Conservation (phyloP, 768 basidiomycete genomes). For the Podaxis sp. region DNA sequence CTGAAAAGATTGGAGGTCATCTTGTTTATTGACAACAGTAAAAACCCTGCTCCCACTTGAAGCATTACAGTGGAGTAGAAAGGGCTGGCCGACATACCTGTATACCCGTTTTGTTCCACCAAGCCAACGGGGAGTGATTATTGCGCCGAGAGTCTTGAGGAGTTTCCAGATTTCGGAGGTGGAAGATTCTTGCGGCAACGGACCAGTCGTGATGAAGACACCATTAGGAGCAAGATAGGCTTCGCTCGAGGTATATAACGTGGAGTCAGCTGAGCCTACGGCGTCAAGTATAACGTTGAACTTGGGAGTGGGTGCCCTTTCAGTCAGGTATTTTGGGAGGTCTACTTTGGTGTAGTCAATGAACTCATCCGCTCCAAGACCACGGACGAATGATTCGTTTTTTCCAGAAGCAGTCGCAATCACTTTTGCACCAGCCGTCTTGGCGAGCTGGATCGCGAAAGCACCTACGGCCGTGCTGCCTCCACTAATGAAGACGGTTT, state of each 20-base stretch:
- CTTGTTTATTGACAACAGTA: slow-evolving; percentile 27
- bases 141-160: slow-evolving; percentile 32
- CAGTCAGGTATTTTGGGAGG: slow-evolving; percentile 43
- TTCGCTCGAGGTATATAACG: slow-evolving; percentile 49
- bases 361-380: slow-evolving; percentile 69
- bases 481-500: slow-evolving; percentile 68
- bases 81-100: slow-evolving; percentile 35
- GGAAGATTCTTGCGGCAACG: slow-evolving; percentile 33
- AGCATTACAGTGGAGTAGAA: not conserved
- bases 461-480: slow-evolving; percentile 68
- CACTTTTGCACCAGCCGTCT: slow-evolving; percentile 59
- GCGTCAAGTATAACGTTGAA: slow-evolving; percentile 65
- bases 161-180: slow-evolving; percentile 32
- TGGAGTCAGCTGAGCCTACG: slow-evolving; percentile 46
- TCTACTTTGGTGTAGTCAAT: slow-evolving; percentile 61
- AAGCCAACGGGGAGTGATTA: slow-evolving; percentile 44
- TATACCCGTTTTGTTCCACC: slow-evolving; percentile 52
- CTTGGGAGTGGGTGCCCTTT: slow-evolving; percentile 46
- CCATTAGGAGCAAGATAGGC: slow-evolving; percentile 57
- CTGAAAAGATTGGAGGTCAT: slow-evolving; percentile 36
- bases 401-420: slow-evolving; percentile 57
- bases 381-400: slow-evolving; percentile 58
- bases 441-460: slow-evolving; percentile 75
- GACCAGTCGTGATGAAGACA: slow-evolving; percentile 53
- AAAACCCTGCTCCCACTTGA: slow-evolving; percentile 30